Conservation (phyloP, 305 asterid species). For the Rubia tinctorum region DNA sequence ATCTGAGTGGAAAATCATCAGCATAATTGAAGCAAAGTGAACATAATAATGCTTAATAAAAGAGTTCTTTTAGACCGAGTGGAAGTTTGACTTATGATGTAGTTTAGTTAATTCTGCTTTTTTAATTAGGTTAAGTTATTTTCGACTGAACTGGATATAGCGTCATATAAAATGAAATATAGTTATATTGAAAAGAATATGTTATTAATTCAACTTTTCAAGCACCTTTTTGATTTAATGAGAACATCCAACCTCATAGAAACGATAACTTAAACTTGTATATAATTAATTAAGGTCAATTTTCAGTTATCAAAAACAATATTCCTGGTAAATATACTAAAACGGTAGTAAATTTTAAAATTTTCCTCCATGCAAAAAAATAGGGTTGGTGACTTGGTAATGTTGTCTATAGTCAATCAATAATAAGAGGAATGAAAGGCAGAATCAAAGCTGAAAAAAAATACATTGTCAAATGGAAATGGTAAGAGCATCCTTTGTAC, state of each 20-base stretch:
- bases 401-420: neutral
- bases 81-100: conserved; percentile 21
- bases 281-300: too few relatives aligned
- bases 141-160: too few relatives aligned
- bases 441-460: neutral
- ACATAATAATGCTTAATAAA: conserved; percentile 11
- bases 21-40: conserved; percentile 12
- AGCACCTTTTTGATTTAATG: too few relatives aligned
- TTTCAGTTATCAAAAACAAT: too few relatives aligned
- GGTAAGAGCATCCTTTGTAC: neutral
- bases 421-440: neutral
- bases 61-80: conserved; percentile 16
- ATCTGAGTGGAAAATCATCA: conserved; percentile 12
- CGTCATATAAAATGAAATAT: too few relatives aligned
- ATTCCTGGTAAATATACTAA: neutral
- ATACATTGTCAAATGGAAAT: neutral
- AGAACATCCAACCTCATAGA: too few relatives aligned
- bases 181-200: too few relatives aligned
- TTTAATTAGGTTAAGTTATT: too few relatives aligned
- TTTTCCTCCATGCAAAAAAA: neutral
- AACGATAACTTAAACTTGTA: too few relatives aligned
- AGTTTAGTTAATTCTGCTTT: neutral
- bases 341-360: too few relatives aligned
- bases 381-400: neutral
- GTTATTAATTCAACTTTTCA: too few relatives aligned